Evolutionary conservation across 2,329 filamentous ascomycete species (phyloP).

Genomic region (Sphaerulina vaccinii): DNA sequence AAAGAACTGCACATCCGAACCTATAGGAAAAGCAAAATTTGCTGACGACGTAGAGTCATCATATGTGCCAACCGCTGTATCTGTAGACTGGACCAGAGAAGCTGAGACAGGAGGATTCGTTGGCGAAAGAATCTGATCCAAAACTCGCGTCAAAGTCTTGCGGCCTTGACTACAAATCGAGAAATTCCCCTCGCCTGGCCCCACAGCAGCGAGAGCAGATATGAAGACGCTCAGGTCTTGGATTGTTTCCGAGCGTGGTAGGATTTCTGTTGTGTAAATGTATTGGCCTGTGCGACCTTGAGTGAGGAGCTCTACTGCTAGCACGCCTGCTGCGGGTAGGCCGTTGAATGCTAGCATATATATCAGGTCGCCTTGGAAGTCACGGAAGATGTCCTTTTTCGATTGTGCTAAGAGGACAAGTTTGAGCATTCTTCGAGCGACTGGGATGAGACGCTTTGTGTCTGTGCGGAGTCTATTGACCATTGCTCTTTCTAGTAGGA

Average conservation of each 20-base stretch:
- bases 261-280: conserved; percentile 35
- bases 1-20: conserved; percentile 46
- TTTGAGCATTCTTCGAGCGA: conserved; percentile 41
- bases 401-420: conserved; percentile 41
- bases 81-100: conserved; percentile 6
- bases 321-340: conserved; percentile 44
- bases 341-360: conserved; percentile 42
- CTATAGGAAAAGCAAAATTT: conserved; percentile 39
- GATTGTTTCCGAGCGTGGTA: conserved; percentile 47
- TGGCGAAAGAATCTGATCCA: conserved; percentile 45
- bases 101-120: conserved; percentile 20
- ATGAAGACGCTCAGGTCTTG: conserved; percentile 49
- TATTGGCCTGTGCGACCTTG: conserved; percentile 40
- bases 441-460: conserved; percentile 39
- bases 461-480: conserved; percentile 43
- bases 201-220: conserved; percentile 42
- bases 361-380: conserved; percentile 45
- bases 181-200: conserved; percentile 42
- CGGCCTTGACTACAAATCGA: conserved; percentile 44
- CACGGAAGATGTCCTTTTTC: conserved; percentile 42
- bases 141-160: conserved; percentile 42
- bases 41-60: conserved; percentile 36
- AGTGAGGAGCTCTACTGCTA: conserved; percentile 46
- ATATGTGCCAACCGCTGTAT: conserved; percentile 16
- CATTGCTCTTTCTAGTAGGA: conserved; percentile 59